phyloP scores from a whole-genome alignment of 768 basidiomycete genomes.

The Hygrophoropsis aurantiaca region DNA sequence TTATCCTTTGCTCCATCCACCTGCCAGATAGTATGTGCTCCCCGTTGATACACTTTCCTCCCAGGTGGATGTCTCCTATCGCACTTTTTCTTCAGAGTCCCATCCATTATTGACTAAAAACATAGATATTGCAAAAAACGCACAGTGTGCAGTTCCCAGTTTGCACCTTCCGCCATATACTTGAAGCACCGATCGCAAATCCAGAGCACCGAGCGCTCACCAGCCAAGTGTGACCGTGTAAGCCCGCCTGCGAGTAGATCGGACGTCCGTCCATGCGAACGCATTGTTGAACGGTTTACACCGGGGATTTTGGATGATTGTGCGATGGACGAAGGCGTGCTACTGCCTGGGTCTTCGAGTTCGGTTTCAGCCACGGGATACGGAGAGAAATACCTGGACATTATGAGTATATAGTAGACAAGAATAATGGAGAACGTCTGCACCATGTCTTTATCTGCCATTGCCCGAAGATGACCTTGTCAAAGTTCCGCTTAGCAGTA shows the following conservation, averaged over 20 bases:
- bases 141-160: slow-evolving; percentile 73
- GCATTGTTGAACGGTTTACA: slow-evolving; percentile 47
- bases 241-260: slow-evolving; percentile 70
- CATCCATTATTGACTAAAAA: slow-evolving; percentile 13
- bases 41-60: slow-evolving; percentile 84
- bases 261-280: slow-evolving; percentile 72
- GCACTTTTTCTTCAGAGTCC: slow-evolving; percentile 59
- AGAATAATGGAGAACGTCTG: slow-evolving; percentile 26
- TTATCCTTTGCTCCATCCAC: slow-evolving; percentile 88
- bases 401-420: slow-evolving; percentile 1
- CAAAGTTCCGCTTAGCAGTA: slow-evolving; percentile 78
- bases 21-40: slow-evolving; percentile 91
- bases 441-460: slow-evolving; percentile 93
- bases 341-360: slow-evolving; percentile 43
- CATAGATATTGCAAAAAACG: slow-evolving; percentile 19
- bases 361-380: slow-evolving; percentile 79
- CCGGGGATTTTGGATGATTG: slow-evolving; percentile 45
- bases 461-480: slow-evolving; percentile 79
- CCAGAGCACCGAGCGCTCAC: slow-evolving; percentile 62
- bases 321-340: slow-evolving; percentile 20
- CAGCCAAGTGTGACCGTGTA: slow-evolving; percentile 41
- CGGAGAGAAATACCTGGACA: slow-evolving; percentile 86
- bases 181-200: slow-evolving; percentile 97
- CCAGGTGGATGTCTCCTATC: slow-evolving; percentile 77
- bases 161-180: slow-evolving; percentile 77